Evolutionary conservation across 116 monocot species (phyloP), one percentile per base, ranked within the genome.

Genomic region (Trichopus zeylanicus): DNA sequence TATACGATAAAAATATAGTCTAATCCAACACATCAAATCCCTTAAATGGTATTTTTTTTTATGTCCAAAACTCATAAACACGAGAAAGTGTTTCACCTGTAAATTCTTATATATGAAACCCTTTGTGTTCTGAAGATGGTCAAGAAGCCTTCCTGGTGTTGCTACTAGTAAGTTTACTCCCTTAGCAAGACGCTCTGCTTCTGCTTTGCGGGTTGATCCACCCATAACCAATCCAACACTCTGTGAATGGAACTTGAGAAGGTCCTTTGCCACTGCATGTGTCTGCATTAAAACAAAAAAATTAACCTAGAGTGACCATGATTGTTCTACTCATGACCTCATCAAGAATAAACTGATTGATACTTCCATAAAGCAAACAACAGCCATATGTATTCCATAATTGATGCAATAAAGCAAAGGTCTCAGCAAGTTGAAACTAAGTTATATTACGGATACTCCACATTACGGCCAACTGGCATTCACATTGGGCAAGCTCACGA

Each of bases 101-200:
- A 90, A 54, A 67, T 87, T 86, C 77, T 85, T 95, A 63, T 69
- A 95, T 61, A 87, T 84, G 62, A 95, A 95, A 4, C 87, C 90
- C 46, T 79, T 95, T 4, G 95, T 90, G 26, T 76, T 81, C 62
- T 86, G 80, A 61, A 95, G 83, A 78, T 90, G 95, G 55, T 95
- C 90, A 33, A 95, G 62, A 62, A 95, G 76, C 59, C 95, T 79
- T 26, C 95, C 95, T 71, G 95, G 95, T 7, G 95, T 89, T 38
- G 90, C 90, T 52, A 95, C 72, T 48, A 95, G 58, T 33, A 95
- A 26, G 63, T 95, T 95, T 48, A 83, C 72, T 30, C 95, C 95
- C 53, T 86, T 95, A 1, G 46, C 90, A 55, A 95, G 87, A 5
- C 72, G 78, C 46, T 95, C 87, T 27, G 86, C 90, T 70, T 95